Base-by-base conservation (phyloP, 2,329 filamentous ascomycete genomes). In the Epichloe brachyelytri region DNA sequence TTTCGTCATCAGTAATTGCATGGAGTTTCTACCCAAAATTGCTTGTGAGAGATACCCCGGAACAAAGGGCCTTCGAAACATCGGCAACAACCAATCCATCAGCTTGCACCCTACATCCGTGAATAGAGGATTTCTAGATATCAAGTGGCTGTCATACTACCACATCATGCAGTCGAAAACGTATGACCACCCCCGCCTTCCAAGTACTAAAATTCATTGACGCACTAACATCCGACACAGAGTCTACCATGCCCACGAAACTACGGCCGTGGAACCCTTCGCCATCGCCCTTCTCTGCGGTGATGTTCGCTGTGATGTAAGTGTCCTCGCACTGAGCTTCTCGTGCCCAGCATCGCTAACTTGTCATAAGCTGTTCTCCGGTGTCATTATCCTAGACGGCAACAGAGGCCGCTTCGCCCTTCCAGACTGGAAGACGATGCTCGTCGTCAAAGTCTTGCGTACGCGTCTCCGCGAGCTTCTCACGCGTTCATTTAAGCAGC, bases 1-100 rank as follows among this genome's bases (percentile, higher is more conserved):
- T 96, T 22, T 76, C 88, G 5, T 80, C 83, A 54, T 86, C 89
- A 0, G 86, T 96, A 41, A 86, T 96, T 58, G 86, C 89, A 0
- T 95, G 88, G 80, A 90, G 88, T 49, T 95, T 98, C 71, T 97
- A 98, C 62, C 93, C 93, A 1, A 96, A 95, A 61, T 78, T 98
- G 15, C 76, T 97, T 3, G 80, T 85, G 26, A 81, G 86, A 51
- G 90, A 97, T 60, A 82, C 80, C 47, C 71, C 0, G 73, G 72
- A 20, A 72, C 72, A 26, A 94, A 89, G 70, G 88, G 87, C 12
- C 86, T 90, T 75, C 83, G 90, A 51, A 97, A 96, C 58, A 82
- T 96, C 53, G 82, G 86, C 49, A 97, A 95, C 69, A 96, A 94
- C 64, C 91, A 97, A 66, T 78, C 80, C 43, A 89, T 98, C 58